Evolutionary conservation across 495 filamentous ascomycete genomes (phyloP), one percentile per base, ranked within the genome.

Genomic region (Penicillium taxi): DNA sequence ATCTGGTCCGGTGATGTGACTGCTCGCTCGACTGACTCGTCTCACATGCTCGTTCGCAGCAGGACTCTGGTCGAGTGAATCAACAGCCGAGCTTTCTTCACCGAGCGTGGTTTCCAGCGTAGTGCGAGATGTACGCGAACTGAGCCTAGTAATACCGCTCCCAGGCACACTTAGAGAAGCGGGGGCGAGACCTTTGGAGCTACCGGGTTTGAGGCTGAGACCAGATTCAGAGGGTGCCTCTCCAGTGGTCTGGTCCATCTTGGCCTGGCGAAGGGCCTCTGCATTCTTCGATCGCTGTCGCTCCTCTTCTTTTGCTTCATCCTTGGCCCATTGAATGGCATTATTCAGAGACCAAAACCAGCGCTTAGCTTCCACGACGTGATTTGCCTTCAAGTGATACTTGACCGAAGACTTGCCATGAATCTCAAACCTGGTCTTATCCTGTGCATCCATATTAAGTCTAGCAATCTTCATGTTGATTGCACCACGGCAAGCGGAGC

Each of bases 311-410:
- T 82, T 87, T 5, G 86, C 89, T 60, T 96, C 93, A 52, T 98
- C 91, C 58, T 96, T 98, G 37, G 85, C 78, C 82, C 86, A 96
- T 57, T 96, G 91, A 35, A 98, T 98, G 18, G 91, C 88, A 61
- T 98, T 98, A 61, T 96, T 98, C 38, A 98, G 70, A 7, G 91
- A 85, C 91, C 91, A 98, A 57, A 87, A 96, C 91, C 91, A 72
- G 23, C 63, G 65, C 44, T 69, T 70, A 27, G 64, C 69, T 41
- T 73, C 64, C 9, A 66, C 62, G 15, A 93, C 80, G 61, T 98
- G 91, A 47, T 96, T 96, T 0, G 91, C 91, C 56, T 93, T 94
- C 19, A 98, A 74, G 34, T 91, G 86, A 55, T 98, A 98, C 59
- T 96, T 98, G 39, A 98, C 90, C n/a, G 89, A 95, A 1, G 89